phyloP scores from a whole-genome alignment of 2,329 filamentous ascomycete genomes.

The Colletotrichum kahawae region DNA sequence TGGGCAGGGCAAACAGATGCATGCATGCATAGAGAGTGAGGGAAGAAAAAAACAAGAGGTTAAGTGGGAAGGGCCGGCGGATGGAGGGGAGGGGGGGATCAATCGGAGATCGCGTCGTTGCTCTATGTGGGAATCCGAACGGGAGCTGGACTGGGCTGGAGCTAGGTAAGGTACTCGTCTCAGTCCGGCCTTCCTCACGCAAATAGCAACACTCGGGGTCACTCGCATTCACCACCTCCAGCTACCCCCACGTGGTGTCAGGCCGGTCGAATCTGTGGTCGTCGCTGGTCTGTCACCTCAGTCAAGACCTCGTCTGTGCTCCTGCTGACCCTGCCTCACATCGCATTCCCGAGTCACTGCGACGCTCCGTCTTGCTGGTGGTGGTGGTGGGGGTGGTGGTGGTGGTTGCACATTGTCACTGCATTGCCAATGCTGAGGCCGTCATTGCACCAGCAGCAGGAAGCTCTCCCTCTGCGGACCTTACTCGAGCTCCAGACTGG shows the following conservation, averaged over 20 bases:
- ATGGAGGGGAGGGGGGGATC: not conserved
- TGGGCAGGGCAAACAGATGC: not conserved
- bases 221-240: not conserved
- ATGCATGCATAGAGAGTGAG: not conserved
- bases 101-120: not conserved
- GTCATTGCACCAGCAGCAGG: not conserved
- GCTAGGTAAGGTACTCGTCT: not conserved
- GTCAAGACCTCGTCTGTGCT: not conserved
- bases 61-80: not conserved
- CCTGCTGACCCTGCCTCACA: not conserved
- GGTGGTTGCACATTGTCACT: not conserved
- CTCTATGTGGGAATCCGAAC: not conserved
- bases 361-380: not conserved
- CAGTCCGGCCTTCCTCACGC: not conserved
- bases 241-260: conserved; percentile 15
- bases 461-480: not conserved
- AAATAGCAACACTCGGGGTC: not conserved
- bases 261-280: not conserved
- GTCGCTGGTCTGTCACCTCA: not conserved
- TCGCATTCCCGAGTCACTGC: not conserved
- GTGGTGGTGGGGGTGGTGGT: not conserved
- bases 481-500: not conserved
- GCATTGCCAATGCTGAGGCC: not conserved
- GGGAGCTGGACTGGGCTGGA: too few species aligned
- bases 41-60: not conserved